Conservation (phyloP, 257 asterid genomes). For the Ilex asprella region DNA sequence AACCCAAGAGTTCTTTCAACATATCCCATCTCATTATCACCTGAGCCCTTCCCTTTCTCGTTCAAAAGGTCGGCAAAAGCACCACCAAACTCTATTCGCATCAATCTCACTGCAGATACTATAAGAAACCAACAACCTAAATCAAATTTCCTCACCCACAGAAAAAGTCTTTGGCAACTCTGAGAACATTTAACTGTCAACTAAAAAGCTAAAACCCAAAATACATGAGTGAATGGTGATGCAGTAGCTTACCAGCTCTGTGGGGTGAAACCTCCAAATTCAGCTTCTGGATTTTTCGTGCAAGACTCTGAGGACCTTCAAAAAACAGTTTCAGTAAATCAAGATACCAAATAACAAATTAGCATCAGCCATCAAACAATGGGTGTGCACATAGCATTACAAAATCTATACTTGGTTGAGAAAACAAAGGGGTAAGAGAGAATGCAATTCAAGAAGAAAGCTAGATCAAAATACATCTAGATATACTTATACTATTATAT, state of each 20-base stretch:
- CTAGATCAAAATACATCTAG: too few relatives aligned
- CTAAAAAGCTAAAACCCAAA: background rate
- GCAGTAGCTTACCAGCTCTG: slow-evolving; percentile 69
- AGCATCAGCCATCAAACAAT: slow-evolving; percentile 1
- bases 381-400: too few relatives aligned
- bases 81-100: slow-evolving; percentile 89
- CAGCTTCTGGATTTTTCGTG: slow-evolving; percentile 34
- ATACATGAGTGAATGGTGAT: background rate
- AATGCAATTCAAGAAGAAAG: too few relatives aligned
- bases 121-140: background rate
- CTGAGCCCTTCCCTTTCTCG: slow-evolving; percentile 92
- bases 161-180: background rate
- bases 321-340: slow-evolving; percentile 5
- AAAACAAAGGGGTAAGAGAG: too few relatives aligned
- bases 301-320: slow-evolving; percentile 32
- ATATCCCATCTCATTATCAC: slow-evolving; percentile 87
- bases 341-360: background rate
- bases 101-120: slow-evolving; percentile 93
- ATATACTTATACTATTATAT: too few relatives aligned
- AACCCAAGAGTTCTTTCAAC: slow-evolving; percentile 93
- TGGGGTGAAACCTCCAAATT: slow-evolving; percentile 85
- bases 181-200: background rate
- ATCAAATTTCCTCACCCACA: background rate
- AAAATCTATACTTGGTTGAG: too few relatives aligned
- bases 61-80: slow-evolving; percentile 93